phyloP scores from a whole-genome alignment of 1,284 basidiomycete genomes.

The Pseudozyma thailandica region DNA sequence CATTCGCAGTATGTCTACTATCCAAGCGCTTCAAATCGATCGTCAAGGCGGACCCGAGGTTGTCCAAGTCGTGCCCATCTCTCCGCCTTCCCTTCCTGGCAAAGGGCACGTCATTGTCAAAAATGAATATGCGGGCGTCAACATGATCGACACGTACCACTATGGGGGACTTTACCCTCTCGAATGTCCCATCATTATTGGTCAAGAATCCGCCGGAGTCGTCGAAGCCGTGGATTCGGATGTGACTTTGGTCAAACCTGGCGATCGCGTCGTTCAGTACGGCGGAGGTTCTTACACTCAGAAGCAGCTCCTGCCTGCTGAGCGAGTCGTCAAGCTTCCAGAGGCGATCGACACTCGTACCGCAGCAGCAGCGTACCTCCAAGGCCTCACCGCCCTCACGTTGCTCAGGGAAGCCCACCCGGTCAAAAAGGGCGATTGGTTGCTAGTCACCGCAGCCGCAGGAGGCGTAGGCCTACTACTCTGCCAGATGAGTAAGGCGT shows the following conservation, averaged over 20 bases:
- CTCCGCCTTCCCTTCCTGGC: constrained; percentile 74
- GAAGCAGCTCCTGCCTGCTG: constrained; percentile 78
- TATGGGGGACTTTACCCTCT: constrained; percentile 71
- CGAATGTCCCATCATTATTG: constrained; percentile 78
- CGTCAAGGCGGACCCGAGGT: constrained; percentile 81
- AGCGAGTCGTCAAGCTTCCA: constrained; percentile 73
- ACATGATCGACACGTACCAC: constrained; percentile 76
- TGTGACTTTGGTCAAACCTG: constrained; percentile 71
- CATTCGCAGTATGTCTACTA: constrained; percentile 69
- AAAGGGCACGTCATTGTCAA: constrained; percentile 82
- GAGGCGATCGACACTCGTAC: constrained; percentile 73
- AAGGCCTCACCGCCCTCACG: constrained; percentile 82
- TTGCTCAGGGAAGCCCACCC: constrained; percentile 85
- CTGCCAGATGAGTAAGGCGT: constrained; percentile 70
- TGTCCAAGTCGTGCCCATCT: constrained; percentile 75
- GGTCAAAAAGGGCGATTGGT: constrained; percentile 75
- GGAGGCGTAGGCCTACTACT: constrained; percentile 75
- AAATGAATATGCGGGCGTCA: constrained; percentile 71
- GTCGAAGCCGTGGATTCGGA: constrained; percentile 74
- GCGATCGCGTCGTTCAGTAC: constrained; percentile 74
- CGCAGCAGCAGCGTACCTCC: constrained; percentile 78
- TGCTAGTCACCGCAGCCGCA: constrained; percentile 88
- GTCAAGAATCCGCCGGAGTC: constrained; percentile 81
- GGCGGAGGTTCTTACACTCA: constrained; percentile 78
- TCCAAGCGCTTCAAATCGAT: constrained; percentile 72